Evolutionary conservation across 805 yeast genomes (phyloP), one percentile per base, ranked within the genome.

Genomic region (Saturnispora serradocipensis): DNA sequence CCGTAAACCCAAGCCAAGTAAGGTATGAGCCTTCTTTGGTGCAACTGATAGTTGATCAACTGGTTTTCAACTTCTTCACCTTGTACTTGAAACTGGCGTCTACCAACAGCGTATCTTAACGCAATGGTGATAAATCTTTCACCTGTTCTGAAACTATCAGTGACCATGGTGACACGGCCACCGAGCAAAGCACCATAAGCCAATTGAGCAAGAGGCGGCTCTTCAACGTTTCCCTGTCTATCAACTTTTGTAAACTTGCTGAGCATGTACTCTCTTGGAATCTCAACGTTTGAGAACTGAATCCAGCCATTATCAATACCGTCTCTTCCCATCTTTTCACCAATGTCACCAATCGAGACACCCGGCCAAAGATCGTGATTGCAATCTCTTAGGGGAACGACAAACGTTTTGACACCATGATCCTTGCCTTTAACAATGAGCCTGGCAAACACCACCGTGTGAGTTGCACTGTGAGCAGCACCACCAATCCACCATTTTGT

Each of bases 401-500:
- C 86, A 71, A 90, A 90, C 10, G 90, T 86, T 70, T 87, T 88
- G 51, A 90, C 96, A 45, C 97, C 97, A 66, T 88, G 82, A 67
- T 90, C 97, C 67, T 85, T 79, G 34, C 86, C 91, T 45, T 83
- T 73, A 30, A 88, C 88, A 49, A 86, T 78, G 55, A 90, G 74
- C 54, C 97, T 76, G 4, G 97, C 97, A 66, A 82, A 90, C 25
- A 81, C 85, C n/a, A 83, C 80, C 24, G 88, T 74, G 70, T 90
- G 97, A 28, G 90, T 88, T 5, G 97, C 88, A 20, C 95, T 83
- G 67, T 88, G 95, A 10, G 97, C 97, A 42, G 97, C 97, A 60
- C 97, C 97, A 46, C 97, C 97, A 61, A 90, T 90, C 97, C 97
- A 90, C 97, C 97, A 90, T 67, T 90, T 90, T 25, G 97, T 89